A percentile compares a stretch with the other conserved stretches of the same genome.
These are phyloP conservation scores for Phytophthora sansomeana DNA, from an alignment of 352 stramenopile species.

Conservation along the genomic window DNA sequence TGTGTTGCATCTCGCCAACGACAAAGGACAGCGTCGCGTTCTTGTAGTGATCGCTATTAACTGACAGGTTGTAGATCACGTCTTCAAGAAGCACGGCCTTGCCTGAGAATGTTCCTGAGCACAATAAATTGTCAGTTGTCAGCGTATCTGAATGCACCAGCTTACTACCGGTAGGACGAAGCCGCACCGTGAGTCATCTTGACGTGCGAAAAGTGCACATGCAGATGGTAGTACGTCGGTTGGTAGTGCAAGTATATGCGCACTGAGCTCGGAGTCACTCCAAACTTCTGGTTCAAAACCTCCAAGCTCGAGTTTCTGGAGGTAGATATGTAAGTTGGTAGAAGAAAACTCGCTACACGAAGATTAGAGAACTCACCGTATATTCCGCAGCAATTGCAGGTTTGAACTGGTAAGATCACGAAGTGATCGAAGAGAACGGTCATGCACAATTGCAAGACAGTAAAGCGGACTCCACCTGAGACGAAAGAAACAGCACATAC, in stretches of 20 bases:
- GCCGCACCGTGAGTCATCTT: conserved; percentile 76
- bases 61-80: conserved; percentile 83
- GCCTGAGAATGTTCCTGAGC: conserved; percentile 67
- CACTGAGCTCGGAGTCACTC: conserved; percentile 55
- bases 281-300: conserved; percentile 63
- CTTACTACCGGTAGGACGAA: background rate
- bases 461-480: conserved; percentile 75
- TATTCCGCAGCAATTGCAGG: conserved; percentile 63
- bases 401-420: conserved; percentile 67
- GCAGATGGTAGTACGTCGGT: conserved; percentile 90
- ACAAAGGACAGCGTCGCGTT: conserved; percentile 76
- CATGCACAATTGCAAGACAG: conserved; percentile 75
- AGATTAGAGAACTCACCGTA: conserved; percentile 47
- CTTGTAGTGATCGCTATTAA: conserved; percentile 72
- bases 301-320: conserved; percentile 65
- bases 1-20: conserved; percentile 85
- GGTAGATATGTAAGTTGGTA: background rate
- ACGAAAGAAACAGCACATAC: background rate
- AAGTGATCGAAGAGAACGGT: conserved; percentile 71
- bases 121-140: conserved; percentile 6
- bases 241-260: conserved; percentile 91
- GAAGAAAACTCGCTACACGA: too few species aligned
- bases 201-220: conserved; percentile 89
- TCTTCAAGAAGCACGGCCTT: conserved; percentile 88
- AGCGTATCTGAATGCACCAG: background rate